Percentiles rank a stretch among this genome's conserved stretches.
These are phyloP conservation scores for Candida andamanensis DNA, from an alignment of 805 yeast genomes.

Conservation along the genomic window DNA sequence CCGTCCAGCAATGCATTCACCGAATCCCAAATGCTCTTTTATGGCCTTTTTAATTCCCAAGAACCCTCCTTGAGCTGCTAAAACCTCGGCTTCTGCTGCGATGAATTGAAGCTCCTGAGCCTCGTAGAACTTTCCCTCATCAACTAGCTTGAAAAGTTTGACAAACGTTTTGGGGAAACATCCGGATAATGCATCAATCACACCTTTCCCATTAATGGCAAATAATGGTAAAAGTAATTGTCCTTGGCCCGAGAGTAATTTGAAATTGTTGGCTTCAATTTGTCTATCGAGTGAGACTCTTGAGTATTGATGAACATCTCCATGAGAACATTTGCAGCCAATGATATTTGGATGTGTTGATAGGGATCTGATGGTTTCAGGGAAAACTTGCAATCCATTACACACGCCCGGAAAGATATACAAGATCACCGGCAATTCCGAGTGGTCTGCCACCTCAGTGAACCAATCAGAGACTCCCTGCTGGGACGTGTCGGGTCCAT, in stretches of 20 bases:
- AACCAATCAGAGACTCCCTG: constrained; percentile 44
- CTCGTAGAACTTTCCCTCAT: constrained; percentile 34
- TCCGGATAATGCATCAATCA: constrained; percentile 50
- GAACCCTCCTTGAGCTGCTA: constrained; percentile 39
- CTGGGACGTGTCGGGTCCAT: constrained; percentile 42
- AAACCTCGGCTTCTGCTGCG: constrained; percentile 43
- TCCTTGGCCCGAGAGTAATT: constrained; percentile 46
- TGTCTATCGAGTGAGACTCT: constrained; percentile 40
- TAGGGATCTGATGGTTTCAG: constrained; percentile 35
- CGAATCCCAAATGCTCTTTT: constrained; percentile 31
- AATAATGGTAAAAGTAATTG: constrained; percentile 46
- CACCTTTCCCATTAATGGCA: constrained; percentile 43
- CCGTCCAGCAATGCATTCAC: constrained; percentile 42
- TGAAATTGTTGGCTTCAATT: constrained; percentile 41
- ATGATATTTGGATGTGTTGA: constrained; percentile 44
- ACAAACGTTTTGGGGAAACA: constrained; percentile 48
- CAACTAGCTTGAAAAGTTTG: constrained; percentile 32
- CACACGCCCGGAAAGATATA: constrained; percentile 50
- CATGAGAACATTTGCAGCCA: constrained; percentile 50
- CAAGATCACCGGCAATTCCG: constrained; percentile 39
- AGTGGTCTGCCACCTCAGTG: constrained; percentile 38
- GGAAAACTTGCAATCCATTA: constrained; percentile 33
- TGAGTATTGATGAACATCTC: constrained; percentile 44
- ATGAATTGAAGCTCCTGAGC: constrained; percentile 40
- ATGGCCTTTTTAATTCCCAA: constrained; percentile 45